A percentile compares a stretch with the other conserved stretches of the same genome.
Evolutionary conservation across 441 rosid genomes (phyloP).

Genomic region (Pelargonium myrrhifolium): DNA sequence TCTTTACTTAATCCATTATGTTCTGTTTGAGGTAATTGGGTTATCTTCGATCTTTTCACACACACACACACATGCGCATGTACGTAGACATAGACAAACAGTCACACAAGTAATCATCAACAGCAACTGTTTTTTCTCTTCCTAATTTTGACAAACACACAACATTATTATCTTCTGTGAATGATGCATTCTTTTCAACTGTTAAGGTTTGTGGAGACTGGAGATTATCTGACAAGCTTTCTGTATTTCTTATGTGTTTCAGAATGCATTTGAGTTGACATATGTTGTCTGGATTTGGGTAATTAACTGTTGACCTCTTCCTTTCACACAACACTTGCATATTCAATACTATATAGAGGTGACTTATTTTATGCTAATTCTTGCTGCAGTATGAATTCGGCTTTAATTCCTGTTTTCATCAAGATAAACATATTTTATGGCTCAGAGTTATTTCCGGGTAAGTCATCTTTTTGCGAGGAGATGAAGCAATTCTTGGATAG

Average conservation of each 20-base stretch:
- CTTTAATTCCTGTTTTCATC: constrained; percentile 67
- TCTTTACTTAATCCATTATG: constrained; percentile 77
- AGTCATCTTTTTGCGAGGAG: constrained; percentile 14
- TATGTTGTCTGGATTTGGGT: constrained; percentile 97
- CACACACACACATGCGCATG: not conserved
- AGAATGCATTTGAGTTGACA: constrained; percentile 97
- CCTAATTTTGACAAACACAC: too few relatives aligned
- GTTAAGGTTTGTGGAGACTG: not conserved
- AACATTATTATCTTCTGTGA: not conserved
- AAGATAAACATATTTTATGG: constrained; percentile 35
- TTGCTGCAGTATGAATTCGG: constrained; percentile 85
- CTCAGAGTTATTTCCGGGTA: constrained; percentile 62
- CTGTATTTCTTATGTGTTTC: constrained; percentile 20
- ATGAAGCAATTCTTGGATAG: not conserved
- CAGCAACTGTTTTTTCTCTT: too few relatives aligned
- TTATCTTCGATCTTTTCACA: too few relatives aligned
- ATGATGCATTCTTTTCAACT: not conserved
- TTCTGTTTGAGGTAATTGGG: constrained; percentile 69
- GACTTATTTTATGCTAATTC: constrained; percentile 3
- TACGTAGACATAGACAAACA: not conserved
- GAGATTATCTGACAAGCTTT: constrained; percentile 17
- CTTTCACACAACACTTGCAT: not conserved
- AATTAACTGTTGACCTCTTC: constrained; percentile 22
- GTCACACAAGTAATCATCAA: too few relatives aligned
- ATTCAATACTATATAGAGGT: not conserved